Conservation (phyloP, 495 filamentous ascomycete species). For the Trichoderma orchidacearum region DNA sequence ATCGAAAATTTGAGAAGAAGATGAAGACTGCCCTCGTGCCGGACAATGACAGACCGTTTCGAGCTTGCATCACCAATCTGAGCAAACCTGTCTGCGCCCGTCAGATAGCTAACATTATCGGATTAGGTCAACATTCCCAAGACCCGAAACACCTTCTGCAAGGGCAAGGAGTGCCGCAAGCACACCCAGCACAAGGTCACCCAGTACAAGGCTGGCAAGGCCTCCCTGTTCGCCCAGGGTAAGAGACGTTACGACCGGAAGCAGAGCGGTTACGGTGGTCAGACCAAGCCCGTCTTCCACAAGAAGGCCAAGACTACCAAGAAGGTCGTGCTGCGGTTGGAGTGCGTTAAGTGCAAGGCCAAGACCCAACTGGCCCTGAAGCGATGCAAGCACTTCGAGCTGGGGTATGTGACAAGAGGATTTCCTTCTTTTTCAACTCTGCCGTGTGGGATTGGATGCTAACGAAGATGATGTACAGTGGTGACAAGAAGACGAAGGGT, state of each 20-base stretch:
- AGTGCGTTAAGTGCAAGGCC: constrained; percentile 93
- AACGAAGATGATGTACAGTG: constrained; percentile 38
- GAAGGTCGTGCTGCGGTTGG: constrained; percentile 96
- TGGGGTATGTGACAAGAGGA: constrained; percentile 63
- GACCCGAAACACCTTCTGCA: constrained; percentile 54
- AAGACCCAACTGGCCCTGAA: constrained; percentile 97
- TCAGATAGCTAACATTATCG: neutral
- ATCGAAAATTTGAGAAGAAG: neutral
- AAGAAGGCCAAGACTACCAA: constrained; percentile 99
- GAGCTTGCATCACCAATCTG: neutral
- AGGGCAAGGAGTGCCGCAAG: constrained; percentile 87
- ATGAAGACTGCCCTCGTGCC: neutral
- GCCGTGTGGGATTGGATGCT: neutral
- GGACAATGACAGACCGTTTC: neutral
- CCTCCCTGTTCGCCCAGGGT: constrained; percentile 90
- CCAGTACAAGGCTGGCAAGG: constrained; percentile 93
- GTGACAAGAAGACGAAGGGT: constrained; percentile 99
- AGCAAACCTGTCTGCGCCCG: neutral
- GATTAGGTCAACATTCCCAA: constrained; percentile 10
- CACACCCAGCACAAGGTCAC: constrained; percentile 93
- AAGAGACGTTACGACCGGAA: constrained; percentile 99
- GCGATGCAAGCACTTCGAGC: constrained; percentile 99
- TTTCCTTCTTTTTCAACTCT: neutral
- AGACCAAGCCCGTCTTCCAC: constrained; percentile 99
- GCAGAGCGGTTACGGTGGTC: constrained; percentile 98